Percentiles rank a stretch among this genome's conserved stretches.
Conservation (phyloP, 495 filamentous ascomycete genomes). For the Penicillium taxi region DNA sequence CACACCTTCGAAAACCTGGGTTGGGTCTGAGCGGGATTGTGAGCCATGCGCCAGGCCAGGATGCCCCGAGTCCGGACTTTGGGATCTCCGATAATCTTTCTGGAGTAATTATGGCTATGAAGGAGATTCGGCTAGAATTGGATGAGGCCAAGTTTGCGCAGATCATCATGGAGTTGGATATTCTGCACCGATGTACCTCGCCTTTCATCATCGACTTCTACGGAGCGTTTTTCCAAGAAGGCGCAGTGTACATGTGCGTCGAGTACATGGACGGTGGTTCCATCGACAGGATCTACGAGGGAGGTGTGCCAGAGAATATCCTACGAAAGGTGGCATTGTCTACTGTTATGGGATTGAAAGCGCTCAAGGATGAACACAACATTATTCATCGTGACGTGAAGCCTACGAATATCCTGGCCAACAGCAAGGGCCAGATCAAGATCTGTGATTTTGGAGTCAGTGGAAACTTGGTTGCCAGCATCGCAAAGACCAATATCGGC, state of each 20-base stretch:
- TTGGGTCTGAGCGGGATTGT: conserved; percentile 62
- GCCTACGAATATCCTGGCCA: conserved; percentile 93
- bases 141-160: conserved; percentile 94
- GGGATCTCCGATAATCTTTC: conserved; percentile 37
- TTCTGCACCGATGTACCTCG: conserved; percentile 88
- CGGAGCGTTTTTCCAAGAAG: conserved; percentile 98
- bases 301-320: conserved; percentile 82
- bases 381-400: conserved; percentile 99
- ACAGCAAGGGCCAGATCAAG: conserved; percentile 85
- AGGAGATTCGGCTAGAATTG: conserved; percentile 93
- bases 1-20: conserved; percentile 69
- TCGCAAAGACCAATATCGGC: conserved; percentile 97
- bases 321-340: conserved; percentile 87
- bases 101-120: conserved; percentile 95
- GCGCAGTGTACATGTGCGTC: conserved; percentile 98
- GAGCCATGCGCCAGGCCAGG: conserved; percentile 26
- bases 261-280: conserved; percentile 99
- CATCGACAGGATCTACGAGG: conserved; percentile 92
- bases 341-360: conserved; percentile 84
- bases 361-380: conserved; percentile 95
- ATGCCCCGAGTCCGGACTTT: conserved; percentile 15
- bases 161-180: conserved; percentile 97
- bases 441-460: conserved; percentile 99
- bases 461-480: conserved; percentile 92
- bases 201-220: conserved; percentile 99